Conservation (phyloP, 2,329 filamentous ascomycete genomes). For the Paecilomyces fulvus region DNA sequence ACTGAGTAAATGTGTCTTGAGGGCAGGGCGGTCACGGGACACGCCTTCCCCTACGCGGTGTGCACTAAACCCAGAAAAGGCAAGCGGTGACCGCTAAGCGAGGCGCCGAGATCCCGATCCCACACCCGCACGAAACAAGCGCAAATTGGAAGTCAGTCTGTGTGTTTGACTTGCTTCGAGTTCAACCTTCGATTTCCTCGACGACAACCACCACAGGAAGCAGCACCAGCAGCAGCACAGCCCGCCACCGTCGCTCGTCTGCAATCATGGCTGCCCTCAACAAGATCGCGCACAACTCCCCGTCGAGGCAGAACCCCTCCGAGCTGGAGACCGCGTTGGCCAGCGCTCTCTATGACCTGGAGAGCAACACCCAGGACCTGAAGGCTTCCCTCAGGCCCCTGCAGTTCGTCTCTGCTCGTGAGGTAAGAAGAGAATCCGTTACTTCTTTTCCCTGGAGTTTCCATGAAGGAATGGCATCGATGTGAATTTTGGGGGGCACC, state of each 20-base stretch:
- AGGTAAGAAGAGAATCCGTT: constrained; percentile 60
- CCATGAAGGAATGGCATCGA: background rate
- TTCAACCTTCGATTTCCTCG: constrained; percentile 1
- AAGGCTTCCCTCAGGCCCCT: constrained; percentile 92
- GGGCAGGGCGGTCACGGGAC: constrained; percentile 23
- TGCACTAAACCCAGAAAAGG: constrained; percentile 14
- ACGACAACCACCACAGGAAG: constrained; percentile 2
- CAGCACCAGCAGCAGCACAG: constrained; percentile 17
- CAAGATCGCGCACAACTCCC: constrained; percentile 98
- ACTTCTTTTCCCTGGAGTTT: background rate
- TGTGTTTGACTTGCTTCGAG: constrained; percentile 1
- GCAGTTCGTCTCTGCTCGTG: constrained; percentile 97
- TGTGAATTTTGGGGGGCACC: background rate
- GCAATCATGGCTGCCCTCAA: constrained; percentile 71
- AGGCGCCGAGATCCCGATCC: constrained; percentile 20
- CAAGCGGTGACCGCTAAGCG: constrained; percentile 24
- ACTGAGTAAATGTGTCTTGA: constrained; percentile 1
- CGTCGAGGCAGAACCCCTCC: constrained; percentile 88
- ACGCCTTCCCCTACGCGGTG: constrained; percentile 15
- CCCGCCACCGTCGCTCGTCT: constrained; percentile 30
- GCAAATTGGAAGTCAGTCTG: constrained; percentile 9
- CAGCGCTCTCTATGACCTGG: constrained; percentile 94
- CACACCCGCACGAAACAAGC: constrained; percentile 12
- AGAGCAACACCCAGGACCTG: constrained; percentile 98
- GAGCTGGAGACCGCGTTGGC: constrained; percentile 98